Percentiles rank a stretch among this genome's conserved stretches.
Evolutionary conservation across 2,329 filamentous ascomycete species (phyloP).

Genomic region (Trichophyton benhamiae): DNA sequence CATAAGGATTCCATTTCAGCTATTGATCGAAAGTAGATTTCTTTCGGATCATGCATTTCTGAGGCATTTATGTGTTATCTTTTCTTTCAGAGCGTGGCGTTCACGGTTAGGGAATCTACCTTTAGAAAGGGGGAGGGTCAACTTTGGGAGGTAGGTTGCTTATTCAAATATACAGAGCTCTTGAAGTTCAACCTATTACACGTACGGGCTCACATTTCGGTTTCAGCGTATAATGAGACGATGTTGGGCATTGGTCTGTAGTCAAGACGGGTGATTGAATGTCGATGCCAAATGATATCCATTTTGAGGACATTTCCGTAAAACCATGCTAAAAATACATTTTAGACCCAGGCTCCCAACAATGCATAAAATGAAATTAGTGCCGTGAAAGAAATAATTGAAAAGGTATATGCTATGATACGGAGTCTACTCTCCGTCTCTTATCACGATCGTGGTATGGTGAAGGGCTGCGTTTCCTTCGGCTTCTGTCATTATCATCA

Average conservation of each 20-base stretch:
- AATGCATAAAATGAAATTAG: not conserved
- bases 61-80: not conserved
- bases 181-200: not conserved
- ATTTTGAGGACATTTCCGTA: not conserved
- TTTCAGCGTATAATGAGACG: not conserved
- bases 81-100: not conserved
- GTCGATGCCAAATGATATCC: not conserved
- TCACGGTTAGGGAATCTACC: not conserved
- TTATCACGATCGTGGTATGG: slow-evolving; percentile 33
- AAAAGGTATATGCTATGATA: not conserved
- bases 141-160: not conserved
- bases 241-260: not conserved
- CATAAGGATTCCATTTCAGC: not conserved
- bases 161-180: not conserved
- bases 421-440: slow-evolving; percentile 25
- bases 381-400: not conserved
- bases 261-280: not conserved
- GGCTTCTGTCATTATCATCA: slow-evolving; percentile 19
- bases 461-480: slow-evolving; percentile 32
- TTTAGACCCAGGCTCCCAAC: not conserved
- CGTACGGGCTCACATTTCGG: not conserved
- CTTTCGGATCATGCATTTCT: not conserved
- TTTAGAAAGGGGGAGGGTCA: not conserved
- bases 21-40: not conserved
- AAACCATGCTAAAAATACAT: not conserved